Evolutionary conservation across 805 yeast genomes (phyloP), one percentile per base, ranked within the genome.

Genomic region (Saccharomyces eubayanus): DNA sequence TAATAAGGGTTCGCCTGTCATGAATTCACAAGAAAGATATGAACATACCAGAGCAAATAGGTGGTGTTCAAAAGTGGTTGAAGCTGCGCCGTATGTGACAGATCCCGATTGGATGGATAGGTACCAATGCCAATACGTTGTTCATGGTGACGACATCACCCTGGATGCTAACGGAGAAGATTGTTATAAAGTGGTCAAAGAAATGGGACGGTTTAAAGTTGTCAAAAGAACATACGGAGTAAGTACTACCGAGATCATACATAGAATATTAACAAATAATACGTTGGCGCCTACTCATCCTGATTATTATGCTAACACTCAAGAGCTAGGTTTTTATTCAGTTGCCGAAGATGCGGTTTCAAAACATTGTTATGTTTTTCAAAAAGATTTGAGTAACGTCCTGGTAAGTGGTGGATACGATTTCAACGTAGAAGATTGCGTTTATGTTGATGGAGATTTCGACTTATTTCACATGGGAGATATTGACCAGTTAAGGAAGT

Each of bases 61-160:
- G 64, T 94, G 99, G 99, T 79, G 86, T 50, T 83, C 90, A 2
- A 64, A 73, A 47, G 81, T 86, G 0, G 78, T 92, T 16, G 78
- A 83, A 1, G 74, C 78, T 57, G 97, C 98, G 0, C 99, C 99
- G 1, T 94, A 94, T 66, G 97, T 92, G 12, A 94, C 99, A 0
- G 66, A 66, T 41, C 95, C 96, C 0, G 73, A 72, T 46, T 85
- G 89, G 51, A 79, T 90, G 89, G 89, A 87, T 61, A 60, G 74
- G 28, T 81, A 81, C 64, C 80, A 79, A 6, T 94, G 99, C 73
- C 72, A 81, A 64, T 94, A 84, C 67, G 99, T 94, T n/a, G 96
- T 94, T 10, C 99, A 94, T 69, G 99, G 99, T 6, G 99, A 94
- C 70, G 99, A 94, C 66, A 89, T 94, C 59, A 94, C 97, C 28